phyloP scores from a whole-genome alignment of 1,284 basidiomycete species.

The Ustilago lituana region DNA sequence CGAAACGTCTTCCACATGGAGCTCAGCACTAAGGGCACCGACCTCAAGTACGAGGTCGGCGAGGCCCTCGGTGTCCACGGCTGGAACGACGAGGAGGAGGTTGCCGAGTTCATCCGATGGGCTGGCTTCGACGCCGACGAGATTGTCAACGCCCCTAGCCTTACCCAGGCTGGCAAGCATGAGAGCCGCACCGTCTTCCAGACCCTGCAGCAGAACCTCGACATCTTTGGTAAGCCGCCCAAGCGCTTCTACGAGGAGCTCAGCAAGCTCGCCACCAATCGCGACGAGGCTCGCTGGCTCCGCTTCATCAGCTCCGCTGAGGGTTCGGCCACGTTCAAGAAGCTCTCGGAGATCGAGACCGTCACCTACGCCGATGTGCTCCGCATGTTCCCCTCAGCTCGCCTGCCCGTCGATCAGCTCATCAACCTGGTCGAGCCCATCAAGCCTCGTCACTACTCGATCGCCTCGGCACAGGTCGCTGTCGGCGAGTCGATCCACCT shows the following conservation, averaged over 20 bases:
- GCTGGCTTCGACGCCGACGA: constrained; percentile 86
- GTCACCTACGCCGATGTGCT: constrained; percentile 92
- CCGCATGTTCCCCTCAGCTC: constrained; percentile 80
- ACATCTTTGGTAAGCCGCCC: constrained; percentile 93
- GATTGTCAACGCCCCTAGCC: constrained; percentile 80
- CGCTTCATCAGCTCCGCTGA: constrained; percentile 94
- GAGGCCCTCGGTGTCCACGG: constrained; percentile 97
- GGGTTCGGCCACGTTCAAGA: constrained; percentile 91
- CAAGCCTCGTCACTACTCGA: constrained; percentile 97
- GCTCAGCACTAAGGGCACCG: constrained; percentile 90
- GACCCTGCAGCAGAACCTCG: constrained; percentile 92
- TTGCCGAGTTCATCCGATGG: constrained; percentile 88
- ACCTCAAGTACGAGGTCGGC: constrained; percentile 92
- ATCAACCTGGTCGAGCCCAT: constrained; percentile 79
- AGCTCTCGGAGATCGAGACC: constrained; percentile 91
- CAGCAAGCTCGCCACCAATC: constrained; percentile 77
- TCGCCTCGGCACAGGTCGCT: constrained; percentile 91
- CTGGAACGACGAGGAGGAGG: constrained; percentile 93
- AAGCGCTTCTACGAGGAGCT: constrained; percentile 95
- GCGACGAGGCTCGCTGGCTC: constrained; percentile 82
- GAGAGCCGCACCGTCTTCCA: constrained; percentile 93
- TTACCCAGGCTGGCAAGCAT: constrained; percentile 67
- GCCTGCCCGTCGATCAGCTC: constrained; percentile 79
- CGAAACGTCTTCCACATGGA: constrained; percentile 99
- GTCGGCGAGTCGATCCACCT: constrained; percentile 94